phyloP scores from a whole-genome alignment of 805 yeast genomes.

The Middelhovenomyces tepae region DNA sequence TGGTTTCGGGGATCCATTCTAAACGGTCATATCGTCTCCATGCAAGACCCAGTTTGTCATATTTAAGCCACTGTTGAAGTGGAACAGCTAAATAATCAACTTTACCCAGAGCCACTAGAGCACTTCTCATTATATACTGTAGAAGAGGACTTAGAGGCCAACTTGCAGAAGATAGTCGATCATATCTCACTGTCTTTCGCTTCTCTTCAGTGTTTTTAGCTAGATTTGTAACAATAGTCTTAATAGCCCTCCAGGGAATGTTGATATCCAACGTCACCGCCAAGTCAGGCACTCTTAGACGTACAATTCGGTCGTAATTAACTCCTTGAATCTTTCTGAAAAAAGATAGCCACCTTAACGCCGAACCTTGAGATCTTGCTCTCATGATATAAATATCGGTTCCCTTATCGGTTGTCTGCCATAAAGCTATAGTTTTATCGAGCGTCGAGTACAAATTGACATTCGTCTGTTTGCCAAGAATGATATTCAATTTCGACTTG shows the following conservation, averaged over 20 bases:
- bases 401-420: constrained; percentile 21
- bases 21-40: constrained; percentile 66
- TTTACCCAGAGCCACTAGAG: constrained; percentile 28
- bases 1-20: constrained; percentile 54
- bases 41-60: constrained; percentile 40
- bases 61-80: constrained; percentile 11
- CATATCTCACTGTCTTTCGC: constrained; percentile 2
- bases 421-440: constrained; percentile 62
- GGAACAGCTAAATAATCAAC: constrained; percentile 12
- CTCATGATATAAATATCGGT: constrained; percentile 44
- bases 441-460: constrained; percentile 53
- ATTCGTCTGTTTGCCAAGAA: constrained; percentile 22
- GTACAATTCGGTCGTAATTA: constrained; percentile 22
- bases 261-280: constrained; percentile 37
- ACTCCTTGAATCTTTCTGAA: constrained; percentile 40
- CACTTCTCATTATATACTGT: constrained; percentile 32
- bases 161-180: too few species aligned
- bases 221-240: constrained; percentile 7
- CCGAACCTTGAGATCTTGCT: constrained; percentile 42
- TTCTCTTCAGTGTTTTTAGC: constrained; percentile 2
- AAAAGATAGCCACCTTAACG: constrained; percentile 58
- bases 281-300: constrained; percentile 39
- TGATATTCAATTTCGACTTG: constrained; percentile 18
- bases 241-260: constrained; percentile 33
- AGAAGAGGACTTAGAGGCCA: constrained; percentile 24